Evolutionary conservation across 176 grass and related monocot species (phyloP).

Genomic region (Avena insularis): DNA sequence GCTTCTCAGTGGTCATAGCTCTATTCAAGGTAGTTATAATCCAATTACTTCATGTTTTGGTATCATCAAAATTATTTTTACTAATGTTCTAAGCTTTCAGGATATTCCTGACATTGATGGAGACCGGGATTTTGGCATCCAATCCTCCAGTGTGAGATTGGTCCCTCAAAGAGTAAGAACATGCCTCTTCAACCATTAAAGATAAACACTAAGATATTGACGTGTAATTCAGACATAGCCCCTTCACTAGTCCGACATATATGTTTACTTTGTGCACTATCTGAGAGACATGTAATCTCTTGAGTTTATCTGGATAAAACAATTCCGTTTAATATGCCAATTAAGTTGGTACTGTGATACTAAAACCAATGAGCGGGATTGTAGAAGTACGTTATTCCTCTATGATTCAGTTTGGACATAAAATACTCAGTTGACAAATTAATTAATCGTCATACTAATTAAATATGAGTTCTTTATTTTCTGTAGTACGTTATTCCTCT

Average conservation of each 20-base stretch:
- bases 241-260: background rate
- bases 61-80: background rate
- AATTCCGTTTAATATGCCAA: background rate
- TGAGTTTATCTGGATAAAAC: background rate
- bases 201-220: background rate
- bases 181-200: background rate
- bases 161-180: constrained; percentile 64
- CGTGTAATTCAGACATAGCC: background rate
- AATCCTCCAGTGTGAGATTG: constrained; percentile 75
- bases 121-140: constrained; percentile 74
- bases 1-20: constrained; percentile 88
- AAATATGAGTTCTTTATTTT: too few species aligned
- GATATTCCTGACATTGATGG: constrained; percentile 91
- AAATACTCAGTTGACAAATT: background rate
- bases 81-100: constrained; percentile 45
- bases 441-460: background rate
- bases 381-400: background rate
- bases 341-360: background rate
- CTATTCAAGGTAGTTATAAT: constrained; percentile 83
- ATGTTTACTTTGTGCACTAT: background rate
- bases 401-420: background rate
- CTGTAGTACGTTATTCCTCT: too few species aligned
- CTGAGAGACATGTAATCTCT: background rate
- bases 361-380: background rate
- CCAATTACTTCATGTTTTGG: background rate